Conservation (phyloP, 192 early-diverging fungal species). For the Coemansia sp. region DNA sequence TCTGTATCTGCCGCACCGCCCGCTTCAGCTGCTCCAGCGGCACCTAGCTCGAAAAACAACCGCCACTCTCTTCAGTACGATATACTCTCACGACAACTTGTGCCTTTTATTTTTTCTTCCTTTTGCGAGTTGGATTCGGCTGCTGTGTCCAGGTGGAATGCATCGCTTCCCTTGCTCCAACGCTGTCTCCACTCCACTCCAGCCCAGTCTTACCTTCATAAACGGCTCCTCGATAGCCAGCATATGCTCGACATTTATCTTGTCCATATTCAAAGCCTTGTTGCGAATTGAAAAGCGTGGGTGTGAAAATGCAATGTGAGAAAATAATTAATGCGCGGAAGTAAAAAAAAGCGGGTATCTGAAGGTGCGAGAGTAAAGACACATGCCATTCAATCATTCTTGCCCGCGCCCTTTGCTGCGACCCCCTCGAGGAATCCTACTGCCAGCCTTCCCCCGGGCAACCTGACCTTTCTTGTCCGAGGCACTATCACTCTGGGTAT, state of each 20-base stretch:
- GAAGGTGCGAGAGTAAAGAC: neutral
- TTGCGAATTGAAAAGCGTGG: neutral
- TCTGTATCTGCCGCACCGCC: conserved; percentile 65
- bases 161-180: too few species aligned
- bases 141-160: too few species aligned
- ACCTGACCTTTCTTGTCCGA: too few species aligned
- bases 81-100: too few species aligned
- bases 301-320: neutral
- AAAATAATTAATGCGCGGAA: too few species aligned
- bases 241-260: conserved; percentile 71
- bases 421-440: too few species aligned
- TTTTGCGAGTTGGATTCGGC: too few species aligned
- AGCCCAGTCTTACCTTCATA: conserved; percentile 66
- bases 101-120: neutral
- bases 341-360: neutral
- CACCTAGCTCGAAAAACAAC: too few species aligned
- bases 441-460: too few species aligned
- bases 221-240: conserved; percentile 92
- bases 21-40: conserved; percentile 83
- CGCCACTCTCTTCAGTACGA: too few species aligned
- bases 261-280: conserved; percentile 53
- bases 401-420: too few species aligned
- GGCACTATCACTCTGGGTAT: too few species aligned
- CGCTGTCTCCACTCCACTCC: neutral
- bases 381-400: neutral